phyloP scores from a whole-genome alignment of 1,139 yeast species.

The Zygoascus meyerae region DNA sequence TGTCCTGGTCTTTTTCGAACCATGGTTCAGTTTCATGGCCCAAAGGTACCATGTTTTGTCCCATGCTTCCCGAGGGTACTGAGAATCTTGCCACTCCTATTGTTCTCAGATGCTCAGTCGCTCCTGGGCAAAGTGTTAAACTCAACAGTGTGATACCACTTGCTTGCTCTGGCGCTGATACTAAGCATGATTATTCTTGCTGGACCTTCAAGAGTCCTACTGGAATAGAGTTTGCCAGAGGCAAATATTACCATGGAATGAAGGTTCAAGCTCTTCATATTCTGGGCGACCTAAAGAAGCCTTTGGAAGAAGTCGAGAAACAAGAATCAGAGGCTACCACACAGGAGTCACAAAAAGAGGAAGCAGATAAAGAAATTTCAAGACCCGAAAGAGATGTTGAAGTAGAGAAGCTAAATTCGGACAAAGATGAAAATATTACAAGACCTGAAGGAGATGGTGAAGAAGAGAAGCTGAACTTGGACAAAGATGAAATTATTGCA shows the following conservation, averaged over 20 bases:
- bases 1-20: slow-evolving; percentile 15
- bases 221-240: slow-evolving; percentile 4
- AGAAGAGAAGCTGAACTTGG: no score
- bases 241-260: slow-evolving; percentile 10
- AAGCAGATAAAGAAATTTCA: not conserved
- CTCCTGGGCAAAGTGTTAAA: slow-evolving; percentile 4
- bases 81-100: not conserved
- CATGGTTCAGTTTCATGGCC: slow-evolving; percentile 20
- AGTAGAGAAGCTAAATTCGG: not conserved
- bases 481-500: no score
- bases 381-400: slow-evolving; percentile 2
- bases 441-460: not conserved
- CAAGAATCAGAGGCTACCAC: no score
- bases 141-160: not conserved
- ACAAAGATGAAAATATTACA: not conserved
- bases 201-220: slow-evolving; percentile 2
- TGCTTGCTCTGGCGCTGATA: not conserved
- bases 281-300: slow-evolving; percentile 1
- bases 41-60: slow-evolving; percentile 13
- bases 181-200: slow-evolving; percentile 4
- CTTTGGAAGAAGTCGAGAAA: not conserved
- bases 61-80: not conserved
- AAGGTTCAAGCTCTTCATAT: not conserved
- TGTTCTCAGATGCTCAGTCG: not conserved
- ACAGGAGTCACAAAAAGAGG: no score